Percentiles rank a stretch among this genome's conserved stretches.
Conservation (phyloP, 129 eudicot genomes). For the Tagetes erecta region DNA sequence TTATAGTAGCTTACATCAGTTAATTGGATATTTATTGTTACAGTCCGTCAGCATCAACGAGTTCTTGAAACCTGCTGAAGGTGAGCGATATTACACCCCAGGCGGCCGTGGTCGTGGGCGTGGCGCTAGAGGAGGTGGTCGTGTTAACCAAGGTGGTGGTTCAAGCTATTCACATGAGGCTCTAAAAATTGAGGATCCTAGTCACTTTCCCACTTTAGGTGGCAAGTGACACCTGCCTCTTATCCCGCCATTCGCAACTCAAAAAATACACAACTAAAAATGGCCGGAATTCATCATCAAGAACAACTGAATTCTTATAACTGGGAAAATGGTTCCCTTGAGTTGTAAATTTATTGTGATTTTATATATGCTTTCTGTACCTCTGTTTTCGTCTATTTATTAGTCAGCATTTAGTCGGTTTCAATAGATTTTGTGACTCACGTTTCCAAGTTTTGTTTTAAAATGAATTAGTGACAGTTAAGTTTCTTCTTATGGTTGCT, state of each 20-base stretch:
- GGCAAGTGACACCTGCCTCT: slow-evolving; percentile 42
- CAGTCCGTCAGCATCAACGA: slow-evolving; percentile 93
- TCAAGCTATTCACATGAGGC: slow-evolving; percentile 54
- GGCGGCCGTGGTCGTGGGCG: slow-evolving; percentile 82
- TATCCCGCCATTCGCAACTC: slow-evolving; percentile 23
- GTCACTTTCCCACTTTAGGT: slow-evolving; percentile 75
- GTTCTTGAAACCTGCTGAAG: slow-evolving; percentile 93
- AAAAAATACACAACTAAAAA: background rate
- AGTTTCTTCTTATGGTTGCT: background rate
- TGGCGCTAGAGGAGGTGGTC: slow-evolving; percentile 55
- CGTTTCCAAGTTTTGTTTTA: slow-evolving; percentile 30
- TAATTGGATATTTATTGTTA: slow-evolving; percentile 4
- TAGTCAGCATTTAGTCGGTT: slow-evolving; percentile 1
- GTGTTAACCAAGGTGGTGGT: slow-evolving; percentile 23
- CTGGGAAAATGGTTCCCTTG: slow-evolving; percentile 22
- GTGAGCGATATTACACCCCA: slow-evolving; percentile 56
- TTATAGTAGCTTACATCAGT: background rate
- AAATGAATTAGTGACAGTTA: slow-evolving; percentile 8
- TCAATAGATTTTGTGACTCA: background rate
- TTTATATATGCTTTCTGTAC: slow-evolving; percentile 27
- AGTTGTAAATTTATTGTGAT: slow-evolving; percentile 35
- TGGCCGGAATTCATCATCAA: slow-evolving; percentile 30
- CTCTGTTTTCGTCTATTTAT: slow-evolving; percentile 7
- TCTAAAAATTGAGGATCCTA: slow-evolving; percentile 74
- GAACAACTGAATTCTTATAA: slow-evolving; percentile 41